Base-by-base conservation (phyloP, 2,329 filamentous ascomycete species). In the Fusarium abutilonis region DNA sequence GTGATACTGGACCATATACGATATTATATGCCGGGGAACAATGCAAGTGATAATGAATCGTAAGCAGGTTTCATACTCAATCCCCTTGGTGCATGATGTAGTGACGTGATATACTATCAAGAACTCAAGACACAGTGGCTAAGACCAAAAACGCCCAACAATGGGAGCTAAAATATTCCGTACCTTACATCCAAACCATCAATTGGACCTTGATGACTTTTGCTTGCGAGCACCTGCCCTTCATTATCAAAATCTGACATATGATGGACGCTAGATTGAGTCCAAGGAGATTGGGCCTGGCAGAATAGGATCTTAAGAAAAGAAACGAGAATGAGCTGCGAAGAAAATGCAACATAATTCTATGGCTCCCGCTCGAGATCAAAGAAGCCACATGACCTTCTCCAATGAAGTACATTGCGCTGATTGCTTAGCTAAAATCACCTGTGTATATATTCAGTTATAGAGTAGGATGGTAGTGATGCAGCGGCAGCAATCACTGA, bases 301-400 rank as follows among this genome's bases (percentile, higher is more conserved):
- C 13, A 4, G 28, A 29, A 23, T 14, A 14, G 44, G 23, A 36
- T 34, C 15, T 11, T 29, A 5, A 28, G 11, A n/a, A 14, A 19
- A 14, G 9, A n/a, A 17, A 19, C 14, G 9, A 19, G 23, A 19
- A 21, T 15, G 9, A 31, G 28, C 17, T 14, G 21, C 28, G 17
- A 19, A 6, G 40, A 29, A 44, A 40, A 43, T 7, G 50, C 45
- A 56, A 51, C 3, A 13, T 11, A 32, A 14, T 34, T 34, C 13
- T 8, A 31, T 26, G 40, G 38, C 11, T 19, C 43, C 49, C 11
- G 21, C 15, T 56, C 41, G 50, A 56, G 17, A 52, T 43, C 44
- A 47, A 51, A 47, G 42, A 51, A 56, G 36, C 17, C 44, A 60
- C 23, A 26, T 8, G 23, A 5, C 6, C 23, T 2, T 26, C 23